Percentiles rank a stretch among this genome's conserved stretches.
Evolutionary conservation across 1,139 yeast species (phyloP).

Genomic region (Groenewaldozyma sp.): DNA sequence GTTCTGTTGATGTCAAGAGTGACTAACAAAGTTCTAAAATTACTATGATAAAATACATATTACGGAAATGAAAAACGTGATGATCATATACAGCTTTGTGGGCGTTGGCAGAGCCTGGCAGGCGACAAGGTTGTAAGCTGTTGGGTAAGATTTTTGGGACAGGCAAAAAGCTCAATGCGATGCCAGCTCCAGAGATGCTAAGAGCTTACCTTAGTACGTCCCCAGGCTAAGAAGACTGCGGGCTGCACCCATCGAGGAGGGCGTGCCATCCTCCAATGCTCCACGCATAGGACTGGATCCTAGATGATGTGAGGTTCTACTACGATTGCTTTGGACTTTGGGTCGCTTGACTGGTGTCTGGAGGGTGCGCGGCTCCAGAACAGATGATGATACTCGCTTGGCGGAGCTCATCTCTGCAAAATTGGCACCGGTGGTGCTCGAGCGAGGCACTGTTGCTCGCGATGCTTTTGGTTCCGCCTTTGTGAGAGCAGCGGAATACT

Average conservation of each 20-base stretch:
- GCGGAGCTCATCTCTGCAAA: too few species aligned
- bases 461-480: not conserved
- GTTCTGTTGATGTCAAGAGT: too few species aligned
- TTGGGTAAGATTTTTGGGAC: too few species aligned
- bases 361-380: not conserved
- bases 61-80: too few species aligned
- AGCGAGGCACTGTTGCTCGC: not conserved
- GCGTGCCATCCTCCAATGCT: constrained; percentile 29
- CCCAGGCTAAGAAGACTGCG: constrained; percentile 37
- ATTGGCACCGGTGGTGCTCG: not conserved
- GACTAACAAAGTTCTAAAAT: too few species aligned
- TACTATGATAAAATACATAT: too few species aligned
- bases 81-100: too few species aligned
- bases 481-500: constrained; percentile 2
- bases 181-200: too few species aligned
- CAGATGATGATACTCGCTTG: too few species aligned
- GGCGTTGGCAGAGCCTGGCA: too few species aligned
- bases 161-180: too few species aligned
- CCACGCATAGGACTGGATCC: constrained; percentile 11
- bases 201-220: constrained; percentile 7
- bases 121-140: too few species aligned
- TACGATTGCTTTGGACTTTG: not conserved
- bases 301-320: not conserved
- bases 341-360: constrained; percentile 1
- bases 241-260: constrained; percentile 43